Base-by-base conservation (phyloP, 441 rosid species). In the Viola pubescens region DNA sequence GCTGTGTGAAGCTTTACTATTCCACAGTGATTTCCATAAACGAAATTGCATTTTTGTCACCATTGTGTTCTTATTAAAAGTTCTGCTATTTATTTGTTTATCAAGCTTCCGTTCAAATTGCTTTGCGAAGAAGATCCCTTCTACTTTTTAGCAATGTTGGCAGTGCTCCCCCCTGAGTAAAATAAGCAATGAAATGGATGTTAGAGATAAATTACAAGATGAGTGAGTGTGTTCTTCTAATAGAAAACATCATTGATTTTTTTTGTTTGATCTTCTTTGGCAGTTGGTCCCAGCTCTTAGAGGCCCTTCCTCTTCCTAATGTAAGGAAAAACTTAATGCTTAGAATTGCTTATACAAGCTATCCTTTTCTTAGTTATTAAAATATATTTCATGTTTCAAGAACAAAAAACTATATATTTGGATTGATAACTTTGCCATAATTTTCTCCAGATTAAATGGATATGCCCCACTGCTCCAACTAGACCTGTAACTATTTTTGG, bases 231-330 rank as follows among this genome's bases (percentile, higher is more conserved):
- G 12, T 1, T 10, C 39, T 53, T 4, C 3, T 53, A 11, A 19
- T 34, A 14, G 8, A 0, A 0, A 0, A 19, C 10, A 10, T 44
- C 9, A 38, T 44, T 64, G 48, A 69, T 59, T 43, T 64, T 65
- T 56, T 11, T 58, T 60, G 44, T 72, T 73, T 64, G 39, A 39
- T 75, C 61, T 68, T 68, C 48, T 70, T 79, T 76, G 78, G 77
- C 97, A 88, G 98, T 82, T 92, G 90, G 95, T 87, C 95, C 49
- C 97, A 89, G 76, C 78, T 85, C 64, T 73, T 92, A 77, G 94
- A 89, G 75, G 71, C 88, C 19, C 95, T 89, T 53, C 83, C 88
- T 50, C 95, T 89, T 77, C 90, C 79, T 60, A 89, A 87, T 70
- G 98, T 89, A 77, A 79, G 89, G 41, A 55, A 43, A 44, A 6